phyloP scores from a whole-genome alignment of 2,329 filamentous ascomycete genomes.

The Aureobasidium sp. region DNA sequence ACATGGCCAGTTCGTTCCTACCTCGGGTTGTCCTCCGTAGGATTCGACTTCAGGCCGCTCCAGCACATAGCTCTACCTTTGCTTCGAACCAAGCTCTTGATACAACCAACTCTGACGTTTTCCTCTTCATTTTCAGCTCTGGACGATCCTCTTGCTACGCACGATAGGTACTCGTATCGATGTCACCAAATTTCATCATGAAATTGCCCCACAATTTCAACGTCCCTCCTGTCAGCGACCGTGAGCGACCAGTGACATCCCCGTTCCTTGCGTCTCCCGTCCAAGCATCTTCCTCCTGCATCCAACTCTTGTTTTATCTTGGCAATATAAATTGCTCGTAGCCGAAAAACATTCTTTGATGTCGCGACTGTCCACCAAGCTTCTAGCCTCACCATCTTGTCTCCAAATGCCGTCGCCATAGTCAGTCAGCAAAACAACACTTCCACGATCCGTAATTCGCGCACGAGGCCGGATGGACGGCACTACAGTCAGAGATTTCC shows the following conservation, averaged over 20 bases:
- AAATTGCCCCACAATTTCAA: constrained; percentile 4
- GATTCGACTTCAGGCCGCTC: background rate
- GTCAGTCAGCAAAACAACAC: background rate
- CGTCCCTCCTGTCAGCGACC: background rate
- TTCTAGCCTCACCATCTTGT: too few relatives aligned
- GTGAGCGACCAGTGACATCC: background rate
- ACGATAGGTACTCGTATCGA: background rate
- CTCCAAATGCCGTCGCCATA: background rate
- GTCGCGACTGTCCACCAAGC: background rate
- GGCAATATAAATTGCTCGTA: background rate
- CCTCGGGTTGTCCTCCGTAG: background rate
- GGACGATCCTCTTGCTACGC: background rate
- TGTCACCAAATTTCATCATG: background rate
- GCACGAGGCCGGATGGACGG: background rate
- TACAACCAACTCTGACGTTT: background rate
- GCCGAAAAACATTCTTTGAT: background rate
- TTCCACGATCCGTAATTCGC: background rate
- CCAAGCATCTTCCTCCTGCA: constrained; percentile 8
- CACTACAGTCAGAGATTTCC: constrained; percentile 12
- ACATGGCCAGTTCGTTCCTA: background rate
- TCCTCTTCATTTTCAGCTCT: background rate
- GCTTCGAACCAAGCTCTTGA: background rate
- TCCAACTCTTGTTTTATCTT: constrained; percentile 4
- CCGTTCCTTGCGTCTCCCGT: constrained; percentile 1
- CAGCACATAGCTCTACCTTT: background rate